phyloP scores from a whole-genome alignment of 306 rosid genomes.

The Casuarina glauca region DNA sequence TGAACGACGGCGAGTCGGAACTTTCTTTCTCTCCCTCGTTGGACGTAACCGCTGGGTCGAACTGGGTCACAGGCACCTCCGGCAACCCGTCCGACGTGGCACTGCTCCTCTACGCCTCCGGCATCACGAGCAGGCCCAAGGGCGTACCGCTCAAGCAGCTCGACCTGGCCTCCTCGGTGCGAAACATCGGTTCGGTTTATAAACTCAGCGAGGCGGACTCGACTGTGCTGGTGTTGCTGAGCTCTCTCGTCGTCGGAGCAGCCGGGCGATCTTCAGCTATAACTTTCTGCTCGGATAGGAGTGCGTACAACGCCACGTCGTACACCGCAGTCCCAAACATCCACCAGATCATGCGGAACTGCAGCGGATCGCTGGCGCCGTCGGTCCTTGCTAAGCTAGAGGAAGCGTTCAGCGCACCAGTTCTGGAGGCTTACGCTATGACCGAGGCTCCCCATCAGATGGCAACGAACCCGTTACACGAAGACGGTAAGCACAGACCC shows the following conservation, averaged over 20 bases:
- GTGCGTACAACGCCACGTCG: conserved; percentile 69
- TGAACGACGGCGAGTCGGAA: conserved; percentile 25
- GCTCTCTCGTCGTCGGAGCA: conserved; percentile 68
- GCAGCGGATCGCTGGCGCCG: conserved; percentile 92
- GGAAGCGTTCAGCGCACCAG: conserved; percentile 75
- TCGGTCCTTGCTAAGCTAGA: conserved; percentile 58
- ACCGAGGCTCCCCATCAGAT: conserved; percentile 85
- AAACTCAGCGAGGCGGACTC: conserved; percentile 72
- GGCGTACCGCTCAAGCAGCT: conserved; percentile 92
- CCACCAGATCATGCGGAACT: conserved; percentile 87
- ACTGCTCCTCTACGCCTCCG: conserved; percentile 95
- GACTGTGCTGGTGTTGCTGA: conserved; percentile 67
- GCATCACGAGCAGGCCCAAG: conserved; percentile 93
- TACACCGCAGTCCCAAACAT: conserved; percentile 95
- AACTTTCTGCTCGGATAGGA: conserved; percentile 84
- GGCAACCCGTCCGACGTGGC: conserved; percentile 78
- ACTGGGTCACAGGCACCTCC: conserved; percentile 18
- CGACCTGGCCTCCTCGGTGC: conserved; percentile 66
- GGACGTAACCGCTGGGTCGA: neutral
- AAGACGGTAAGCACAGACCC: conserved; percentile 72
- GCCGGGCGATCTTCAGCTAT: conserved; percentile 95
- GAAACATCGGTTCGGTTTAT: conserved; percentile 76
- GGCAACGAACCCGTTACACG: conserved; percentile 80
- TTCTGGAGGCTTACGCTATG: conserved; percentile 93
- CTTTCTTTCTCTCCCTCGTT: conserved; percentile 26